phyloP scores from a whole-genome alignment of 2,329 filamentous ascomycete species.

The Alternaria rosae region DNA sequence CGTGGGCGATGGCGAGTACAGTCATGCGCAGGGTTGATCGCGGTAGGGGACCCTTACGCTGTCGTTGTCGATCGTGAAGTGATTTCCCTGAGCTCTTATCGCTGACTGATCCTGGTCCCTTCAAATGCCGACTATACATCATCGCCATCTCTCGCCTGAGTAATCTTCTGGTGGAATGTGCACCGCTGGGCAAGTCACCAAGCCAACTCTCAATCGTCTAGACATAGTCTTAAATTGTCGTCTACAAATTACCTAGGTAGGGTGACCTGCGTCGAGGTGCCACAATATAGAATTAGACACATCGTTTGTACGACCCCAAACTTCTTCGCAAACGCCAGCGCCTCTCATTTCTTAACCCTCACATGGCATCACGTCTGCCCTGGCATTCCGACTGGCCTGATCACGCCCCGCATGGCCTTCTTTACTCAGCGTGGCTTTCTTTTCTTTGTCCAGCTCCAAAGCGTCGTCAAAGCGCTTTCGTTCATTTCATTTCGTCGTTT shows the following conservation, averaged over 20 bases:
- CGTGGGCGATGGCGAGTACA: constrained; percentile 1
- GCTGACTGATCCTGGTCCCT: neutral
- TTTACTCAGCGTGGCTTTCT: neutral
- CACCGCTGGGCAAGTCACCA: neutral
- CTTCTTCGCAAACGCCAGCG: neutral
- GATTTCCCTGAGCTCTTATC: neutral
- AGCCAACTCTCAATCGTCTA: neutral
- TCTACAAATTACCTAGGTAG: neutral
- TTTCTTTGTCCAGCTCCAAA: constrained; percentile 1
- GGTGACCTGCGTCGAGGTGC: neutral
- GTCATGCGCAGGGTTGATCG: neutral
- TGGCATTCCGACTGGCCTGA: neutral
- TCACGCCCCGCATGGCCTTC: neutral
- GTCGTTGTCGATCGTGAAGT: neutral
- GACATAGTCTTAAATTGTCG: neutral
- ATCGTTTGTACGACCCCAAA: neutral
- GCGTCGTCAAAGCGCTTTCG: neutral
- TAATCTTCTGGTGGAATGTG: neutral
- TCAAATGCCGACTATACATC: neutral
- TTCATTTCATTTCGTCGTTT: constrained; percentile 5
- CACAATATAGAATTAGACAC: neutral
- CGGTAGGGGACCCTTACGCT: neutral
- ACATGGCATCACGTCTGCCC: neutral
- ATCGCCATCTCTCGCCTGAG: neutral
- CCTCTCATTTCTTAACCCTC: neutral